Evolutionary conservation across 176 grass and related monocot species (phyloP).

Genomic region (Carex pumila): DNA sequence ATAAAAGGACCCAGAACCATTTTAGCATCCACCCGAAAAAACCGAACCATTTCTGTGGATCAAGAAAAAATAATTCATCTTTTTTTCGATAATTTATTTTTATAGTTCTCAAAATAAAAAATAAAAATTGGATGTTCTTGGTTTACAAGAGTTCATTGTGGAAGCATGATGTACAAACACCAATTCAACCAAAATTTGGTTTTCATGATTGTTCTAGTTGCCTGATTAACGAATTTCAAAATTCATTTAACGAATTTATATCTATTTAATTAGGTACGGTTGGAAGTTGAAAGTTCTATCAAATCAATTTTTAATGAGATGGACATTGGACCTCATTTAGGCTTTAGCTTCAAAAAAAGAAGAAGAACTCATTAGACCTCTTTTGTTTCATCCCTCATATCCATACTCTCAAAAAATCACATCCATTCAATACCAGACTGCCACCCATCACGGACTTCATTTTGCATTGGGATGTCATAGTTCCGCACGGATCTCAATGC

Average conservation of each 20-base stretch:
- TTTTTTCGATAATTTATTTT: too few species aligned
- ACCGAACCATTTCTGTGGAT: too few species aligned
- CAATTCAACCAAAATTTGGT: neutral
- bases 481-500: neutral
- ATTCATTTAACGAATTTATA: neutral
- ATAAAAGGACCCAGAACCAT: too few species aligned
- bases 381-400: neutral
- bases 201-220: neutral
- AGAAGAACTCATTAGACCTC: neutral
- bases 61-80: too few species aligned
- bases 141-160: neutral
- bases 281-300: neutral
- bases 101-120: too few species aligned
- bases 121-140: neutral
- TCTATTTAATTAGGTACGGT: neutral
- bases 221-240: neutral
- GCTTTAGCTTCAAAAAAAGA: too few species aligned
- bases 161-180: too few species aligned
- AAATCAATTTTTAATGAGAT: neutral
- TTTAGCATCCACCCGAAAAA: too few species aligned
- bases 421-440: neutral
- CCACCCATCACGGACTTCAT: neutral
- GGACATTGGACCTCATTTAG: neutral
- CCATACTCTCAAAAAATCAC: too few species aligned
- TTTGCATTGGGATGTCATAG: neutral